phyloP scores from a whole-genome alignment of 2,329 filamentous ascomycete genomes.

The Spiromastix sp. region DNA sequence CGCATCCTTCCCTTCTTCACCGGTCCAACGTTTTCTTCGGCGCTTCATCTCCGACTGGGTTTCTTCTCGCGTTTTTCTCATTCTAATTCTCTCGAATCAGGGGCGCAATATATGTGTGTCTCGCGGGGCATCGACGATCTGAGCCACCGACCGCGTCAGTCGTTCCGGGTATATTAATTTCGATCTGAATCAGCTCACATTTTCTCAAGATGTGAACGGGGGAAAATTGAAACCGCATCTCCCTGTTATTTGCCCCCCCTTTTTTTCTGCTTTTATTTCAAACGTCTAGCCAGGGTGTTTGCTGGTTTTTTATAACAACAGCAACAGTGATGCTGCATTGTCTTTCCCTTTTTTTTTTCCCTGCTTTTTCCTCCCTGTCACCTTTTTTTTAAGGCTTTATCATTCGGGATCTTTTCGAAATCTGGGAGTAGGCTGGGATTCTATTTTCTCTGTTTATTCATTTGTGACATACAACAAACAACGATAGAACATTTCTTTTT shows the following conservation, averaged over 20 bases:
- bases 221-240: too few species aligned
- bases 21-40: background rate
- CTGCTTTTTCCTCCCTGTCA: conserved; percentile 2
- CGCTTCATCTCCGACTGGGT: too few species aligned
- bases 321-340: conserved; percentile 7
- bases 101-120: background rate
- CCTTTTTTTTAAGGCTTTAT: conserved; percentile 1
- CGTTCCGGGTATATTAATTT: background rate
- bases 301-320: conserved; percentile 10
- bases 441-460: conserved; percentile 1
- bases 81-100: background rate
- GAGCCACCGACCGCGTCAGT: background rate
- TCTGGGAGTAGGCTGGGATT: background rate
- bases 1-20: too few species aligned
- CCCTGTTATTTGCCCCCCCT: background rate
- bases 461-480: conserved; percentile 1
- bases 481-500: background rate
- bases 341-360: conserved; percentile 9
- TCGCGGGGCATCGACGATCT: background rate
- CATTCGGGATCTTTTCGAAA: background rate
- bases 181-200: background rate
- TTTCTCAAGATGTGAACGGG: too few species aligned
- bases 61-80: background rate
- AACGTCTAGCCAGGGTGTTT: conserved; percentile 8
- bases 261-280: background rate